These are phyloP conservation scores for Aspergillus coremiiformis DNA, from an alignment of 495 filamentous ascomycete species.

Conservation along the genomic window DNA sequence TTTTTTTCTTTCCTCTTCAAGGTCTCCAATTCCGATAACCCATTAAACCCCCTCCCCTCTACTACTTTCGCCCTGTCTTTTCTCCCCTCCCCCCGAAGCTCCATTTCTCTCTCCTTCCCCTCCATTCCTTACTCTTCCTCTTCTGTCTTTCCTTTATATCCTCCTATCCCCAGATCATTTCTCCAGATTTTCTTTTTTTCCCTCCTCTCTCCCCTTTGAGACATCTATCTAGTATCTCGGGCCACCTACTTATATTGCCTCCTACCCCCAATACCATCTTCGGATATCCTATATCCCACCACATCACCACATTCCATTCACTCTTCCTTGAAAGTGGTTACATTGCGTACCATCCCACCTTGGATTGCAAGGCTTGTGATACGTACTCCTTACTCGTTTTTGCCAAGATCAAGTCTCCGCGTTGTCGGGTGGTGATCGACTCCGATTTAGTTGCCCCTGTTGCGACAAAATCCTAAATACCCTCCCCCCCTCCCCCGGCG, in stretches of 20 bases:
- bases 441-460: conserved; percentile 24
- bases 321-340: background rate
- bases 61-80: conserved; percentile 22
- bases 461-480: conserved; percentile 15
- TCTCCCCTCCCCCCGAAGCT: conserved; percentile 29
- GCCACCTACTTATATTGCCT: conserved; percentile 3
- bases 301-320: conserved; percentile 2
- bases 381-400: conserved; percentile 1
- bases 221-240: conserved; percentile 8
- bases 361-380: conserved; percentile 4
- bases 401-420: conserved; percentile 12
- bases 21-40: conserved; percentile 29
- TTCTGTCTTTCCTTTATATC: conserved; percentile 18
- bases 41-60: too few relatives aligned
- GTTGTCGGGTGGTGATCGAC: conserved; percentile 28
- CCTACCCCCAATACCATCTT: conserved; percentile 10
- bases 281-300: conserved; percentile 3
- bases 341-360: background rate
- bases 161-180: conserved; percentile 24
- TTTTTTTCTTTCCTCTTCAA: conserved; percentile 13
- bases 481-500: too few relatives aligned
- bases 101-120: conserved; percentile 32
- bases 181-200: conserved; percentile 21
- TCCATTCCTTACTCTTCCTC: conserved; percentile 33
- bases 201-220: conserved; percentile 11